A percentile compares a stretch with the other conserved stretches of the same genome.
These are phyloP conservation scores for Rhodamnia rubescens DNA, from an alignment of 345 rosid species.

Conservation along the genomic window DNA sequence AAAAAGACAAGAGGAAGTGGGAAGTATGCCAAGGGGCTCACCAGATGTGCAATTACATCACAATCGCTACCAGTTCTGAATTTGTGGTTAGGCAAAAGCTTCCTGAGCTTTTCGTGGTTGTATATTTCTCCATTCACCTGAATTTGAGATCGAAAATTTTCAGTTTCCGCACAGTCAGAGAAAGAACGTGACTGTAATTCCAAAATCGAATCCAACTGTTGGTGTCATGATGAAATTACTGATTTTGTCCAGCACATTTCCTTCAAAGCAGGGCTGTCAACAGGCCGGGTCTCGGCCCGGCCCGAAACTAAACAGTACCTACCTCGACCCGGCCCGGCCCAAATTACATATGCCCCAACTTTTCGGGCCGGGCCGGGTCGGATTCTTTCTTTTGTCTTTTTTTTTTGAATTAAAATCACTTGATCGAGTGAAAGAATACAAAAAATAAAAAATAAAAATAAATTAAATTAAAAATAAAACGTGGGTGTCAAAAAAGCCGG, in stretches of 20 bases:
- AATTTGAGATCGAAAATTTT: background rate
- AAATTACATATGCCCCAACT: too few relatives aligned
- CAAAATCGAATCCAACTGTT: background rate
- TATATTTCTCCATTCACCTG: constrained; percentile 97
- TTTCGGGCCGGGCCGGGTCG: too few relatives aligned
- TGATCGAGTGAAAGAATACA: too few relatives aligned
- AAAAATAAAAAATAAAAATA: too few relatives aligned
- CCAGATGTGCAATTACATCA: constrained; percentile 93
- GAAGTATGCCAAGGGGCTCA: constrained; percentile 2
- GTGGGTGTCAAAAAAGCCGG: too few relatives aligned
- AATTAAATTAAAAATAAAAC: too few relatives aligned
- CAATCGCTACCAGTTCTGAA: constrained; percentile 90
- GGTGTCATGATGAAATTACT: background rate
- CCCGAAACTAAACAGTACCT: too few relatives aligned
- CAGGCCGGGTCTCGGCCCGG: too few relatives aligned
- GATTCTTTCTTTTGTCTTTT: too few relatives aligned
- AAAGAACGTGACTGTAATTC: background rate
- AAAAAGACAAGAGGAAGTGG: background rate
- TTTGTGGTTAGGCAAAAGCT: constrained; percentile 51
- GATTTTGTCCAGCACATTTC: background rate
- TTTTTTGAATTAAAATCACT: too few relatives aligned
- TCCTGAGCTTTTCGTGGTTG: constrained; percentile 78
- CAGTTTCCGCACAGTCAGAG: background rate
- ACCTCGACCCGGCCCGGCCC: too few relatives aligned
- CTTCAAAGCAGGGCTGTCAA: too few relatives aligned